Conservation (phyloP, 257 asterid species). For the Solanum medicagineum region DNA sequence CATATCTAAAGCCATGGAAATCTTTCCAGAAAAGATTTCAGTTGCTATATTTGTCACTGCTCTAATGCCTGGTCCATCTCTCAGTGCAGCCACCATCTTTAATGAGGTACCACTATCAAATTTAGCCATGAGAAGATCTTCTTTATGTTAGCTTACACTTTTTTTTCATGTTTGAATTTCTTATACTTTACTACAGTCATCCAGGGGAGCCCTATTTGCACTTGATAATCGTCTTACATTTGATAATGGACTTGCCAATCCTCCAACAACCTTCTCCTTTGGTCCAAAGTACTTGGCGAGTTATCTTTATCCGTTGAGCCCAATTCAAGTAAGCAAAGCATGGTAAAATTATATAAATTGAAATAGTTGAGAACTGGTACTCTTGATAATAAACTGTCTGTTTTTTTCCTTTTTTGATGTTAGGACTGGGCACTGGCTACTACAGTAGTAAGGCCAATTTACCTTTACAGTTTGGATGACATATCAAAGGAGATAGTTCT, state of each 20-base stretch:
- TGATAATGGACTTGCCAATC: slow-evolving; percentile 10
- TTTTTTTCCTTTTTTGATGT: neutral
- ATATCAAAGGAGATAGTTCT: slow-evolving; percentile 1
- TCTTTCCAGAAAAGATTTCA: no score
- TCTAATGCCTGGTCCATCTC: no score
- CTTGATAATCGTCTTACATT: slow-evolving; percentile 1
- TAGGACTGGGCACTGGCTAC: slow-evolving; percentile 28
- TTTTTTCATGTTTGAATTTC: neutral
- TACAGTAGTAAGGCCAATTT: slow-evolving; percentile 4
- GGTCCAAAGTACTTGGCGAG: slow-evolving; percentile 8
- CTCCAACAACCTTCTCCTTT: slow-evolving; percentile 7
- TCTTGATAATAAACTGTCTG: neutral
- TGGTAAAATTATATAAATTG: neutral
- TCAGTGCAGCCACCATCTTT: no score
- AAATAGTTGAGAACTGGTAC: neutral
- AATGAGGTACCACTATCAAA: slow-evolving; percentile 4
- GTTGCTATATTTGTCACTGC: no score
- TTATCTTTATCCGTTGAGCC: slow-evolving; percentile 11
- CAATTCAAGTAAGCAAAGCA: slow-evolving; percentile 9
- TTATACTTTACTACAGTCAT: neutral
- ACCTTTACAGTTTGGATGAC: neutral
- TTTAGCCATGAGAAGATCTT: neutral
- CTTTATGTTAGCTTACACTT: neutral
- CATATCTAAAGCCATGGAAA: no score
- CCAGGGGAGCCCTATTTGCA: neutral